Evolutionary conservation across 1,284 basidiomycete genomes (phyloP).

Genomic region (Pseudozyma thailandica): DNA sequence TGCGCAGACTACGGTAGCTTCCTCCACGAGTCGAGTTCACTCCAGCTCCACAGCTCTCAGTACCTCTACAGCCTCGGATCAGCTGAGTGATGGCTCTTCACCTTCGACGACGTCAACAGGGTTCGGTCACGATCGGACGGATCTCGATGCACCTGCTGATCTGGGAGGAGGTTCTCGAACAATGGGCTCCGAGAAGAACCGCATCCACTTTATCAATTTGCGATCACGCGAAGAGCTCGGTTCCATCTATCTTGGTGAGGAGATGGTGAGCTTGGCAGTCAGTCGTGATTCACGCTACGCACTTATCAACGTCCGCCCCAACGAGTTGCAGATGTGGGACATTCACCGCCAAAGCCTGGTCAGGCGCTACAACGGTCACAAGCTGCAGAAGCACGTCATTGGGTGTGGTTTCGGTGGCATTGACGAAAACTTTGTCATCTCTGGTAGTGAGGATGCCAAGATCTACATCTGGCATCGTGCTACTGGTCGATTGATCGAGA

Average conservation of each 20-base stretch:
- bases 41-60: constrained; percentile 24
- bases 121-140: constrained; percentile 18
- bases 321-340: constrained; percentile 86
- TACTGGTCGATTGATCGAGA: constrained; percentile 82
- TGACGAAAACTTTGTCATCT: constrained; percentile 87
- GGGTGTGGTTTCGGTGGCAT: constrained; percentile 93
- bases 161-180: constrained; percentile 68
- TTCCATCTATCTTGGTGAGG: constrained; percentile 74
- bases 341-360: constrained; percentile 75
- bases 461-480: constrained; percentile 95
- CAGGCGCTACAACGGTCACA: constrained; percentile 67
- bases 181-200: constrained; percentile 69
- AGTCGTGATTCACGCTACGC: constrained; percentile 87
- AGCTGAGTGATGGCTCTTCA: constrained; percentile 33
- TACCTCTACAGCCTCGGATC: constrained; percentile 35
- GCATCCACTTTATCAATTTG: constrained; percentile 81
- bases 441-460: constrained; percentile 84
- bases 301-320: constrained; percentile 78
- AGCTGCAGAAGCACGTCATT: constrained; percentile 76
- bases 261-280: constrained; percentile 77
- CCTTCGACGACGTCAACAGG: constrained; percentile 20
- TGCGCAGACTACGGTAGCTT: constrained; percentile 9
- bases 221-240: constrained; percentile 70
- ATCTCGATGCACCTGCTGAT: constrained; percentile 18
- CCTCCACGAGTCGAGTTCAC: constrained; percentile 18